A percentile compares a stretch with the other conserved stretches of the same genome.
These are phyloP conservation scores for Mycena alexandri DNA, from an alignment of 768 basidiomycete genomes.

Conservation along the genomic window DNA sequence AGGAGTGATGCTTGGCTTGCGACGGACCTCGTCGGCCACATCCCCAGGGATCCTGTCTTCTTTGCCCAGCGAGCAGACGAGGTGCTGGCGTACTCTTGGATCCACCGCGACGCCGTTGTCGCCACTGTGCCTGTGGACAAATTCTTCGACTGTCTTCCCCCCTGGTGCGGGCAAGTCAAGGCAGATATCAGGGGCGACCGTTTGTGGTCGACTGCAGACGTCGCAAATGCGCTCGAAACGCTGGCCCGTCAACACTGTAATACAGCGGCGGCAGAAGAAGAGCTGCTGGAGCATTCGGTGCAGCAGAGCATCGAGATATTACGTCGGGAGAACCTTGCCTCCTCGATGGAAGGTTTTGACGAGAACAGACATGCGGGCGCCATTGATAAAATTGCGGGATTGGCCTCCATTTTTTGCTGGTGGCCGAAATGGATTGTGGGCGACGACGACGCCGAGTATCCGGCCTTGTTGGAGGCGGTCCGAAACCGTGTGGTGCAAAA, in stretches of 20 bases:
- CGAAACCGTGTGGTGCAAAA: neutral
- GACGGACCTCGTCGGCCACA: constrained; percentile 14
- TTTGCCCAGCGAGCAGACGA: constrained; percentile 22
- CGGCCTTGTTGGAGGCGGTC: neutral
- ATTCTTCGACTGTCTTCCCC: constrained; percentile 13
- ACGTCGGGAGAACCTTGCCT: neutral
- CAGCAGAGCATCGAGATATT: neutral
- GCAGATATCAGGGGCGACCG: neutral
- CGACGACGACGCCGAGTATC: neutral
- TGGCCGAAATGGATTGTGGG: constrained; percentile 16
- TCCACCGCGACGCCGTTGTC: constrained; percentile 14
- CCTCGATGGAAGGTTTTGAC: neutral
- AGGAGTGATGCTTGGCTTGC: constrained; percentile 7
- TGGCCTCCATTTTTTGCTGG: constrained; percentile 18
- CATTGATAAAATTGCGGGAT: neutral
- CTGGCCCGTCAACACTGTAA: neutral
- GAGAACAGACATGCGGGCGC: neutral
- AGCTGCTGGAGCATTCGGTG: neutral
- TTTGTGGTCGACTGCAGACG: constrained; percentile 4
- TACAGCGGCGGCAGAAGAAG: neutral
- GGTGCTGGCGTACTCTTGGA: constrained; percentile 1
- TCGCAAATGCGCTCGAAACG: neutral
- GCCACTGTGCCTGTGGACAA: constrained; percentile 6
- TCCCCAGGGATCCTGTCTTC: neutral
- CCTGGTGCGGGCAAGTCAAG: constrained; percentile 10